Conservation (phyloP, 768 basidiomycete genomes). For the Pholiota microspora region DNA sequence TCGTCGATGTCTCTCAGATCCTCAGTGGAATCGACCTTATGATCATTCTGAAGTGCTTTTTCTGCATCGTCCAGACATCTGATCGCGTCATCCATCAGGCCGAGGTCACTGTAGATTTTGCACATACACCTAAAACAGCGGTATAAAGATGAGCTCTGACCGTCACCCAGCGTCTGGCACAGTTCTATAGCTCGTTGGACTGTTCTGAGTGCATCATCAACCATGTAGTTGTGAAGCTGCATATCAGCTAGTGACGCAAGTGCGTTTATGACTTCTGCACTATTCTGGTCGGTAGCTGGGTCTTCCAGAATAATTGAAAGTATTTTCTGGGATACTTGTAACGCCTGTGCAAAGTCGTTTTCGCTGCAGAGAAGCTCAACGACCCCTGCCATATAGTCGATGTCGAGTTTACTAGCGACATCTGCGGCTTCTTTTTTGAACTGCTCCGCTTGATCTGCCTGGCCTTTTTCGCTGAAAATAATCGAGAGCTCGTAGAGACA, state of each 20-base stretch:
- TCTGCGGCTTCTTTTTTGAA: not conserved
- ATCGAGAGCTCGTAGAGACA: not conserved
- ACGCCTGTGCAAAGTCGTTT: no score
- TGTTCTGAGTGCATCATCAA: not conserved
- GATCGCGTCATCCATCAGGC: not conserved
- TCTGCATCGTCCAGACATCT: not conserved
- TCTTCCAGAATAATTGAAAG: not conserved
- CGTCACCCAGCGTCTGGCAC: not conserved
- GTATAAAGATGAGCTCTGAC: not conserved
- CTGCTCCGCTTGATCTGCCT: not conserved
- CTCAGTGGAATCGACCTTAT: not conserved
- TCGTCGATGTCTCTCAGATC: not conserved
- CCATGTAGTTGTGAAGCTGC: not conserved
- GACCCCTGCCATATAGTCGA: not conserved
- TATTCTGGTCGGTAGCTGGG: not conserved
- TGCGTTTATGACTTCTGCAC: not conserved
- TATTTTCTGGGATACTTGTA: no score
- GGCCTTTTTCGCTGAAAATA: not conserved
- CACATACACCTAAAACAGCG: not conserved
- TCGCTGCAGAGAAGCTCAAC: no score
- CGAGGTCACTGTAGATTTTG: not conserved
- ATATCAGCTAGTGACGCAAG: not conserved
- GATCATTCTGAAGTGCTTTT: not conserved
- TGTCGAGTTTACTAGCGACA: not conserved
- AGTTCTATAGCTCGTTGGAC: not conserved